Evolutionary conservation across 441 rosid genomes (phyloP).

Genomic region (Kokia cookei): DNA sequence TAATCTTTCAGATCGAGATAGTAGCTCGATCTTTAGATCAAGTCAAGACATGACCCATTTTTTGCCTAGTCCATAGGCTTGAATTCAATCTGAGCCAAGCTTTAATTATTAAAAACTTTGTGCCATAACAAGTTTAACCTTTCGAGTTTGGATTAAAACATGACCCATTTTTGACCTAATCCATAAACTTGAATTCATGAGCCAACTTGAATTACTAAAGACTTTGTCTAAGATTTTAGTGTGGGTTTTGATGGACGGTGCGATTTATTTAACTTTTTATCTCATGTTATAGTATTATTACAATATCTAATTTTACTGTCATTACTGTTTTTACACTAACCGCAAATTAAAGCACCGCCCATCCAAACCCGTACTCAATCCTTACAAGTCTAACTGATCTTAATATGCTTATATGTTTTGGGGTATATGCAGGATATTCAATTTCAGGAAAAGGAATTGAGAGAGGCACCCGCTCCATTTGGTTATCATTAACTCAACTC

Average conservation of each 20-base stretch:
- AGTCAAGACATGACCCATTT: background rate
- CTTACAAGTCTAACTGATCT: background rate
- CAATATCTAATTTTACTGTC: too few relatives aligned
- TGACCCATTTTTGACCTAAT: background rate
- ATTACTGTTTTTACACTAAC: too few relatives aligned
- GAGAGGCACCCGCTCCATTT: constrained; percentile 66
- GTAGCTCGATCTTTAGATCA: background rate
- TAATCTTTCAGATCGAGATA: too few relatives aligned
- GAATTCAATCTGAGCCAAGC: background rate
- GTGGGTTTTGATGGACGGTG: too few relatives aligned
- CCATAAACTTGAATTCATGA: background rate
- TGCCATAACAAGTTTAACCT: background rate
- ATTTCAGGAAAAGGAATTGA: constrained; percentile 58
- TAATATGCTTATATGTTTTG: background rate
- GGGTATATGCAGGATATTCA: constrained; percentile 56
- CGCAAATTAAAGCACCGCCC: too few relatives aligned
- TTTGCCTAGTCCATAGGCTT: too few relatives aligned
- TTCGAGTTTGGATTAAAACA: background rate
- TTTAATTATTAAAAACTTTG: background rate
- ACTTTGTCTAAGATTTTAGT: background rate
- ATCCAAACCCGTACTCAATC: too few relatives aligned
- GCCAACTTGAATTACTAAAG: background rate
- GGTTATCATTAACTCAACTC: constrained; percentile 44
- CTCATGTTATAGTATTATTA: background rate
- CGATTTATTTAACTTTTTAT: too few relatives aligned